phyloP scores from a whole-genome alignment of 495 filamentous ascomycete species.

The Penicillium desertorum region DNA sequence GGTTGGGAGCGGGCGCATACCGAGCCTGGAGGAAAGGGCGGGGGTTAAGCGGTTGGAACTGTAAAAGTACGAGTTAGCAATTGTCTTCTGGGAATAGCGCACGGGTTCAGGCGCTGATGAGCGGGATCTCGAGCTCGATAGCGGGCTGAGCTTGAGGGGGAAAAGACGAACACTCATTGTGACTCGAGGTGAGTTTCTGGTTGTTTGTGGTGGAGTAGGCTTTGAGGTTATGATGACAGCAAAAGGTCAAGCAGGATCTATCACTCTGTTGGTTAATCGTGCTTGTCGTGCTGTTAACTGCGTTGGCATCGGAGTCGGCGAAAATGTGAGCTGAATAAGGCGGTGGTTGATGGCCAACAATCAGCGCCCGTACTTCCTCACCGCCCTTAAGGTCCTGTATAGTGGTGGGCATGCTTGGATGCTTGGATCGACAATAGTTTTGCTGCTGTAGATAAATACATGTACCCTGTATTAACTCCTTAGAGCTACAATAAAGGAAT shows the following conservation, averaged over 20 bases:
- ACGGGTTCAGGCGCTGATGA: background rate
- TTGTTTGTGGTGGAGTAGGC: background rate
- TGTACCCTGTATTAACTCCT: background rate
- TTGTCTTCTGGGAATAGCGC: background rate
- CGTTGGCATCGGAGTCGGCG: slow-evolving; percentile 21
- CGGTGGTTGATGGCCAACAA: slow-evolving; percentile 4
- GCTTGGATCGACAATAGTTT: background rate
- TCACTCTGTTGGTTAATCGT: slow-evolving; percentile 14
- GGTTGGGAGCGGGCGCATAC: slow-evolving; percentile 50
- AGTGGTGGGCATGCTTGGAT: background rate
- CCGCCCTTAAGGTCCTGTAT: background rate
- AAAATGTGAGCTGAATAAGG: slow-evolving; percentile 41
- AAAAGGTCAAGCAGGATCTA: slow-evolving; percentile 14
- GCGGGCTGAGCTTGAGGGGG: slow-evolving; percentile 7
- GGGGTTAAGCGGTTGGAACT: slow-evolving; percentile 87
- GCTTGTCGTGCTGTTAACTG: slow-evolving; percentile 22
- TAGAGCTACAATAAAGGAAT: background rate
- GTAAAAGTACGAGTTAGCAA: slow-evolving; percentile 18
- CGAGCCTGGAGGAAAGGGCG: slow-evolving; percentile 84
- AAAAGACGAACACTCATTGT: slow-evolving; percentile 45
- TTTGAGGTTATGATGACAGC: background rate
- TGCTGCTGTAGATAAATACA: background rate
- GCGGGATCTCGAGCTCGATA: slow-evolving; percentile 17
- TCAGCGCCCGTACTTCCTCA: background rate
- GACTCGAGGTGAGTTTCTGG: slow-evolving; percentile 9